Conservation (phyloP, 495 filamentous ascomycete genomes). For the Talaromyces proteolyticus region DNA sequence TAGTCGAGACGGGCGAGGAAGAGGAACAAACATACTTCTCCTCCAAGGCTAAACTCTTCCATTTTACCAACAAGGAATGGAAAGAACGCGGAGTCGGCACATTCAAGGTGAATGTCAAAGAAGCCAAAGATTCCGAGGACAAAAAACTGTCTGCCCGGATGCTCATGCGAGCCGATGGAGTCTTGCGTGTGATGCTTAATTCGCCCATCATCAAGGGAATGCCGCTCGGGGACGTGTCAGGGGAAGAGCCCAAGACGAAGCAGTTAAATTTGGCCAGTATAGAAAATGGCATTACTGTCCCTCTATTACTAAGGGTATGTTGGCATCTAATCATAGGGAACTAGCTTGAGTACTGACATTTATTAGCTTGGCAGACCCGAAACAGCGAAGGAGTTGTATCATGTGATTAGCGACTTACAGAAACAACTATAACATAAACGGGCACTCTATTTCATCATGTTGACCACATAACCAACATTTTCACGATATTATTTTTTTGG, state of each 20-base stretch:
- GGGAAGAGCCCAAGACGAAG: constrained; percentile 44
- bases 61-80: constrained; percentile 70
- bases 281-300: constrained; percentile 50
- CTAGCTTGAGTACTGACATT: constrained; percentile 13
- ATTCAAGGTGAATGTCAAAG: constrained; percentile 76
- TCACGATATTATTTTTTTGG: too few species aligned
- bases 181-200: constrained; percentile 82
- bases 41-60: constrained; percentile 72
- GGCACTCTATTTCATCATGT: neutral
- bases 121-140: constrained; percentile 41
- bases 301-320: constrained; percentile 68
- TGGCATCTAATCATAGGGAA: constrained; percentile 1
- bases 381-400: constrained; percentile 34
- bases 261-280: constrained; percentile 57
- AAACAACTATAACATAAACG: constrained; percentile 16
- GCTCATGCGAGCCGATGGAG: constrained; percentile 83
- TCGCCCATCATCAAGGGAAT: constrained; percentile 67
- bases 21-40: constrained; percentile 53
- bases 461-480: too few species aligned
- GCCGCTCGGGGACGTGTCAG: constrained; percentile 55
- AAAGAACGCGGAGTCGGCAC: constrained; percentile 80
- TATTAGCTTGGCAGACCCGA: constrained; percentile 36
- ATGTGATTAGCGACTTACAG: constrained; percentile 27
- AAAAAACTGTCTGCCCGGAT: constrained; percentile 56
- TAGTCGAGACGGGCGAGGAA: constrained; percentile 74